phyloP scores from a whole-genome alignment of 2,329 filamentous ascomycete genomes.

The Balansia obtecta region DNA sequence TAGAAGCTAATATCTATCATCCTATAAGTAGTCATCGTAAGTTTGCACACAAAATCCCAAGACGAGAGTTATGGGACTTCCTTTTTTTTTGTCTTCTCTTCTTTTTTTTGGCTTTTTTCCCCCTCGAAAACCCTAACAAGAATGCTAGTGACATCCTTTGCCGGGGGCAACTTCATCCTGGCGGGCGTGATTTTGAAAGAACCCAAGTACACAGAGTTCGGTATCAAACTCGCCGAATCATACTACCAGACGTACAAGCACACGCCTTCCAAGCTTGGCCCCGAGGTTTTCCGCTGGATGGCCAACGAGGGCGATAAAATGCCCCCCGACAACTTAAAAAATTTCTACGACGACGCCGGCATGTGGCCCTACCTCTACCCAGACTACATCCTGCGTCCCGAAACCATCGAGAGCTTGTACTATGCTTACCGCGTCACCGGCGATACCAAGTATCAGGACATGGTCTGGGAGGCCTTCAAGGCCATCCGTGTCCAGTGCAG shows the following conservation, averaged over 20 bases:
- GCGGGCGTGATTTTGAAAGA: slow-evolving; percentile 58
- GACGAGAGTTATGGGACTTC: too few species aligned
- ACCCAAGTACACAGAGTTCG: slow-evolving; percentile 59
- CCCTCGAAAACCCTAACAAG: neutral
- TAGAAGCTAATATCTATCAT: too few species aligned
- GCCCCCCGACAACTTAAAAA: too few species aligned
- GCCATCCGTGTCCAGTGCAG: slow-evolving; percentile 52
- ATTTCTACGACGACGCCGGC: too few species aligned
- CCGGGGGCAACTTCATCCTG: slow-evolving; percentile 75
- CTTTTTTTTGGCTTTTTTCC: too few species aligned
- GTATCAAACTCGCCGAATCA: slow-evolving; percentile 55
- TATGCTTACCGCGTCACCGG: slow-evolving; percentile 76
- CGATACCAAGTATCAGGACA: slow-evolving; percentile 64
- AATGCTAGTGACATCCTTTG: slow-evolving; percentile 59
- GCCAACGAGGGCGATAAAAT: too few species aligned
- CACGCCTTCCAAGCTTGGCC: slow-evolving; percentile 63
- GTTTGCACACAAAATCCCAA: slow-evolving; percentile 10
- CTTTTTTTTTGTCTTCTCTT: too few species aligned
- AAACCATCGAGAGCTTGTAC: slow-evolving; percentile 76
- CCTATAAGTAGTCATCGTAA: slow-evolving; percentile 39
- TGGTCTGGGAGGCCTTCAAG: slow-evolving; percentile 69
- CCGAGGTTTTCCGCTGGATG: slow-evolving; percentile 59
- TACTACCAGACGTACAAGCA: slow-evolving; percentile 65
- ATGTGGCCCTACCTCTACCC: slow-evolving; percentile 1
- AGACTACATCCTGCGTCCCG: slow-evolving; percentile 60